Percentiles rank a stretch among this genome's conserved stretches.
These are phyloP conservation scores for Candida namnaoensis DNA, from an alignment of 805 yeast genomes.

Conservation along the genomic window DNA sequence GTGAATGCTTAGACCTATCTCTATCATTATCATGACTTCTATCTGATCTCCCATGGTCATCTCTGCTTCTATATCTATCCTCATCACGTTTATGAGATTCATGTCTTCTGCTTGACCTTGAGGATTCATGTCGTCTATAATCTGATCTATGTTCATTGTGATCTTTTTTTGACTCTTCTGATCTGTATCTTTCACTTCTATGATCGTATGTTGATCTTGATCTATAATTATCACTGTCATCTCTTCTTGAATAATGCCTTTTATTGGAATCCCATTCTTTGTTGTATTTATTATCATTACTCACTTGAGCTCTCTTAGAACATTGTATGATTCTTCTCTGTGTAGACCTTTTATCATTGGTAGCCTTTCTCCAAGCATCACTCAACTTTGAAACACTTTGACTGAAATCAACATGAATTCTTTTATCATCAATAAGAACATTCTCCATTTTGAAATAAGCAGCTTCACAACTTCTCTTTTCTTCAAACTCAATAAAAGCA, in stretches of 20 bases:
- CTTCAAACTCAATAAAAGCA: constrained; percentile 53
- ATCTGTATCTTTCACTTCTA: neutral
- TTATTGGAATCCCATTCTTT: no score
- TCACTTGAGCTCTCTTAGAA: no score
- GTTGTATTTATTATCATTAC: no score
- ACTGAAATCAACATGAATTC: constrained; percentile 61
- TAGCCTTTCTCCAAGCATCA: constrained; percentile 14
- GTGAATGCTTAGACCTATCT: neutral
- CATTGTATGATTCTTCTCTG: neutral
- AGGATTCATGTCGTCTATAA: no score
- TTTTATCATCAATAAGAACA: constrained; percentile 53
- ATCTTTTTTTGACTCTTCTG: neutral
- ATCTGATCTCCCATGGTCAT: neutral
- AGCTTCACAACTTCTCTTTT: constrained; percentile 41
- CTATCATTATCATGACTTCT: neutral
- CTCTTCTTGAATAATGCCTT: neutral
- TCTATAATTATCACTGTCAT: neutral
- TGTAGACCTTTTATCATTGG: constrained; percentile 4
- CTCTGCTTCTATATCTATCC: neutral
- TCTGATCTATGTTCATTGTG: no score
- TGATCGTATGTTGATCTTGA: neutral
- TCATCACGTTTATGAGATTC: no score
- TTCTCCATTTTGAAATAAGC: constrained; percentile 58
- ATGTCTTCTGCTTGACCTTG: no score
- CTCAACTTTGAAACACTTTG: constrained; percentile 36